A percentile compares a stretch with the other conserved stretches of the same genome.
Evolutionary conservation across 2,329 filamentous ascomycete species (phyloP).

Genomic region (Trichophyton rubrum): DNA sequence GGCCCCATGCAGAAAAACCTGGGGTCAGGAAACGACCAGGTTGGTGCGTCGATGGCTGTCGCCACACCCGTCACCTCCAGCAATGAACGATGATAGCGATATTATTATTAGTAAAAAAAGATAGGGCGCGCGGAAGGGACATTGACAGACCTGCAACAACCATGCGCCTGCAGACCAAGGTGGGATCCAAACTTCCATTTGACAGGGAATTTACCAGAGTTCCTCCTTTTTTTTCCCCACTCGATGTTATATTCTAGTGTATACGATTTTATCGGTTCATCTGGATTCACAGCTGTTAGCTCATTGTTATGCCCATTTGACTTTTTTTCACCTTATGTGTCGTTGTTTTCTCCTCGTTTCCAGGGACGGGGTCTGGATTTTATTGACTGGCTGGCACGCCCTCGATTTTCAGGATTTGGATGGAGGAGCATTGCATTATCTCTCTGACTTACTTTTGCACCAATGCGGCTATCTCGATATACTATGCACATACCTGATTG

Average conservation of each 20-base stretch:
- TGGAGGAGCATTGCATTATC: neutral
- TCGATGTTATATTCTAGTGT: neutral
- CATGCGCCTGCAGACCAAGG: slow-evolving; percentile 3
- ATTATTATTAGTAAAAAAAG: slow-evolving; percentile 1
- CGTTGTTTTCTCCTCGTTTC: neutral
- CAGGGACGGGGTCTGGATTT: neutral
- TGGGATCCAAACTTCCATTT: slow-evolving; percentile 1
- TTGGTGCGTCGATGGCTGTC: neutral
- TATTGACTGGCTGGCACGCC: neutral
- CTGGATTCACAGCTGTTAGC: neutral
- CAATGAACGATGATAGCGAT: neutral
- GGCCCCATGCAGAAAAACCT: slow-evolving; percentile 3
- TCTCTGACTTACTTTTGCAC: neutral
- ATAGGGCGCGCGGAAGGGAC: neutral
- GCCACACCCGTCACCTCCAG: slow-evolving; percentile 1
- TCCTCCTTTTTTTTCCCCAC: neutral
- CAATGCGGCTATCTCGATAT: slow-evolving; percentile 1
- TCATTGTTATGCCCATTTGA: neutral
- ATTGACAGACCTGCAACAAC: neutral
- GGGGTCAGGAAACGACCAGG: neutral
- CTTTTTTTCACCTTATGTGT: neutral
- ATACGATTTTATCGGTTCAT: neutral
- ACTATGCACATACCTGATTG: neutral
- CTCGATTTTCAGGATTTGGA: neutral
- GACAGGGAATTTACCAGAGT: neutral